These are phyloP conservation scores for Phytophthora cactorum DNA, from an alignment of 352 stramenopile genomes.

Conservation along the genomic window DNA sequence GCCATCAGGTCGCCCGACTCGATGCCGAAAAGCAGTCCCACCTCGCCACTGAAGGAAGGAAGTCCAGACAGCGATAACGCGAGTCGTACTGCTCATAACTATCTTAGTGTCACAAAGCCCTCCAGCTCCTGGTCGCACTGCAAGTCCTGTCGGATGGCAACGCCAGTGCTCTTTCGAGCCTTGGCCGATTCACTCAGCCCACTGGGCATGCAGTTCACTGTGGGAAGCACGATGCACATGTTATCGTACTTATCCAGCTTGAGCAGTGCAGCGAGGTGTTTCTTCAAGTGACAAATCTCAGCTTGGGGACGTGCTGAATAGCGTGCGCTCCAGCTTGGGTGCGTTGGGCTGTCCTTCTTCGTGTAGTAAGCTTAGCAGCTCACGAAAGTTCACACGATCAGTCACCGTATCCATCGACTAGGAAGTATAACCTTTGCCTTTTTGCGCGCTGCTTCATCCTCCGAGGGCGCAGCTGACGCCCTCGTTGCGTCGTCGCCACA, in stretches of 20 bases:
- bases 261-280: conserved; percentile 61
- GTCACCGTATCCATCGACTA: not conserved
- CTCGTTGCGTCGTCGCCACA: too few relatives aligned
- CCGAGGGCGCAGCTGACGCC: conserved; percentile 19
- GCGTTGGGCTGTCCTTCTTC: conserved; percentile 44
- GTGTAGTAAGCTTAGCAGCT: conserved; percentile 45
- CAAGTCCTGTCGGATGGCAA: conserved; percentile 65
- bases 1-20: conserved; percentile 49
- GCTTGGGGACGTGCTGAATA: conserved; percentile 69
- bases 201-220: conserved; percentile 59
- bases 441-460: conserved; percentile 39
- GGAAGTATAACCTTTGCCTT: conserved; percentile 22
- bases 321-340: conserved; percentile 50
- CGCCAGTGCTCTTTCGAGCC: conserved; percentile 9
- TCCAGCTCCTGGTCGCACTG: conserved; percentile 79
- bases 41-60: conserved; percentile 60
- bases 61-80: not conserved
- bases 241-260: conserved; percentile 47
- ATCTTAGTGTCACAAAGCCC: conserved; percentile 74
- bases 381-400: conserved; percentile 65
- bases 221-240: conserved; percentile 68
- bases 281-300: conserved; percentile 80
- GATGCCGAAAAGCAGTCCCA: conserved; percentile 70
- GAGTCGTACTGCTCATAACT: conserved; percentile 83
- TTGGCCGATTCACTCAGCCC: conserved; percentile 40